Evolutionary conservation across 1,284 basidiomycete species (phyloP).

Genomic region (Cryptococcus sp.): DNA sequence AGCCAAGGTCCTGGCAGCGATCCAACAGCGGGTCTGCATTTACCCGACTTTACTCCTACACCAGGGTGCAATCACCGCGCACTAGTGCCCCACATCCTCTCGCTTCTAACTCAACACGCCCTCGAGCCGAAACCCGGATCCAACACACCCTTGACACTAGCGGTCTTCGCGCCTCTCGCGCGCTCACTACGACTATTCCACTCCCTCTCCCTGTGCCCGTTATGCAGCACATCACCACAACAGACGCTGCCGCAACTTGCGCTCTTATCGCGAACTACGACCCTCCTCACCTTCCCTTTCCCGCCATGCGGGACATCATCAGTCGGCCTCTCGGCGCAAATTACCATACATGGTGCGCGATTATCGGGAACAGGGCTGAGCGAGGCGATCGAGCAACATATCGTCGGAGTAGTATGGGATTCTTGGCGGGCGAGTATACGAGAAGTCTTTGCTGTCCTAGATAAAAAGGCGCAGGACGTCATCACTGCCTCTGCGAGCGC

Average conservation of each 20-base stretch:
- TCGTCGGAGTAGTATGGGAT: slow-evolving; percentile 53
- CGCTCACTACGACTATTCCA: slow-evolving; percentile 48
- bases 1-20: slow-evolving; percentile 17
- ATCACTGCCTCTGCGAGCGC: slow-evolving; percentile 37
- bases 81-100: slow-evolving; percentile 46
- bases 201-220: slow-evolving; percentile 38
- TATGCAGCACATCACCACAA: slow-evolving; percentile 45
- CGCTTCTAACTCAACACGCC: slow-evolving; percentile 40
- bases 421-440: slow-evolving; percentile 50
- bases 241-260: slow-evolving; percentile 53
- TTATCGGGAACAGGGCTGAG: slow-evolving; percentile 48
- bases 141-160: slow-evolving; percentile 46
- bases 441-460: slow-evolving; percentile 48
- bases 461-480: slow-evolving; percentile 49
- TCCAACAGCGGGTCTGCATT: slow-evolving; percentile 22
- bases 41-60: slow-evolving; percentile 23
- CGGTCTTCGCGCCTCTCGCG: slow-evolving; percentile 45
- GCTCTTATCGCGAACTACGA: slow-evolving; percentile 49
- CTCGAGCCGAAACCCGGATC: slow-evolving; percentile 50
- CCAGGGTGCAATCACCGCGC: slow-evolving; percentile 41
- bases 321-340: slow-evolving; percentile 41
- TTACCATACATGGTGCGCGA: slow-evolving; percentile 49
- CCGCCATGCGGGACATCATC: slow-evolving; percentile 42
- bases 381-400: slow-evolving; percentile 53
- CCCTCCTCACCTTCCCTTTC: slow-evolving; percentile 49